These are phyloP conservation scores for Yarrowia deformans DNA, from an alignment of 805 yeast genomes.

Conservation along the genomic window DNA sequence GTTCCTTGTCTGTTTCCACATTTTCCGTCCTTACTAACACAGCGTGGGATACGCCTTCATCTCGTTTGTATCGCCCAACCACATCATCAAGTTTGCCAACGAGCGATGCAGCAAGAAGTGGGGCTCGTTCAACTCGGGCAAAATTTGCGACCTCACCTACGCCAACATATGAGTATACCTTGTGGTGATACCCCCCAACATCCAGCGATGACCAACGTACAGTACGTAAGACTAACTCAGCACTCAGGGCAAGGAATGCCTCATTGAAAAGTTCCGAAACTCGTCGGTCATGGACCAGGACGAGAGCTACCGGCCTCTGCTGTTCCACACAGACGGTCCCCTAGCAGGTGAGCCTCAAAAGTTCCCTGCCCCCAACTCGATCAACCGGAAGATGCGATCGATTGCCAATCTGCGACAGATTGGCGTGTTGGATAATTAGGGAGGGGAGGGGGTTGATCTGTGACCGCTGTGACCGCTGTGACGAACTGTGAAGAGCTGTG, in stretches of 20 bases:
- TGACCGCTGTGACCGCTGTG: too few relatives aligned
- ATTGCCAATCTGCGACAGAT: conserved; percentile 49
- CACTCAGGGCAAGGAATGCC: conserved; percentile 56
- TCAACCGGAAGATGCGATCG: conserved; percentile 50
- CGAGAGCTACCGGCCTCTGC: conserved; percentile 56
- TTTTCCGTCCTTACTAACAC: conserved; percentile 9
- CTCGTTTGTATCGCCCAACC: conserved; percentile 56
- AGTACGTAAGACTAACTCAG: conserved; percentile 9
- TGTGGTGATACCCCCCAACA: not conserved
- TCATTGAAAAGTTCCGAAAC: conserved; percentile 58
- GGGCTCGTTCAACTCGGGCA: conserved; percentile 58
- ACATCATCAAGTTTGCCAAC: conserved; percentile 56
- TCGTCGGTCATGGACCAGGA: conserved; percentile 59
- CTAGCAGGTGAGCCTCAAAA: conserved; percentile 54
- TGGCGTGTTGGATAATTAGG: conserved; percentile 42
- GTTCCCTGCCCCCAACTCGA: conserved; percentile 54
- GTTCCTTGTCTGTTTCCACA: conserved; percentile 39
- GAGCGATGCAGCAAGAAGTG: conserved; percentile 59
- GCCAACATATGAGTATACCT: conserved; percentile 54
- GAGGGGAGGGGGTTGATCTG: not conserved
- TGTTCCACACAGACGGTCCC: conserved; percentile 57
- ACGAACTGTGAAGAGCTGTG: too few relatives aligned
- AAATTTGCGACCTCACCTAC: conserved; percentile 59
- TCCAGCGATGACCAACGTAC: conserved; percentile 11
- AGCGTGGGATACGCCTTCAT: conserved; percentile 63